Conservation (phyloP, 805 yeast genomes). For the Metschnikowia peoriensis region DNA sequence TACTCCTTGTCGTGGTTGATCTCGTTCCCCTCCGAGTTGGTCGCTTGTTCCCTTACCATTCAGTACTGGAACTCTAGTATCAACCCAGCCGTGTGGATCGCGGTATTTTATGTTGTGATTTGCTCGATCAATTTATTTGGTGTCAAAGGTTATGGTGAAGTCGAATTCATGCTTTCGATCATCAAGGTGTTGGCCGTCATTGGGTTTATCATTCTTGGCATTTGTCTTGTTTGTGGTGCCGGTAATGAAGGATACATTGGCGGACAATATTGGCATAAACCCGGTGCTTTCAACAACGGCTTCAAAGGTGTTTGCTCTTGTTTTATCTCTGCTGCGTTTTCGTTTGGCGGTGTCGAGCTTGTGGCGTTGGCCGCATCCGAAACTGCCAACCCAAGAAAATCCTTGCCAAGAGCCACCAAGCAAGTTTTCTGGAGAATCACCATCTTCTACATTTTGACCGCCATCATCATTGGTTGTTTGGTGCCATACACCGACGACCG, state of each 20-base stretch:
- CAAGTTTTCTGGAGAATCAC: constrained; percentile 56
- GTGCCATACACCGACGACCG: constrained; percentile 46
- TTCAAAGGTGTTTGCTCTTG: constrained; percentile 55
- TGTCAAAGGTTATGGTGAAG: constrained; percentile 31
- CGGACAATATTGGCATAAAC: constrained; percentile 48
- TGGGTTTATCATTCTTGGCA: constrained; percentile 26
- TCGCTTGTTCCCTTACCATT: constrained; percentile 37
- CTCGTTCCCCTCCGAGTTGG: constrained; percentile 30
- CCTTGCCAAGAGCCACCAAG: constrained; percentile 56
- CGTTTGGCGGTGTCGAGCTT: constrained; percentile 62
- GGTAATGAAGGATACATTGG: constrained; percentile 50
- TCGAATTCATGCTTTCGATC: constrained; percentile 25
- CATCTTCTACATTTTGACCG: constrained; percentile 48
- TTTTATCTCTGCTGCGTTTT: constrained; percentile 56
- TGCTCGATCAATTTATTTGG: constrained; percentile 37
- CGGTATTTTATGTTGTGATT: constrained; percentile 33
- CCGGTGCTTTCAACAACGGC: constrained; percentile 54
- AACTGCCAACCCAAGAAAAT: constrained; percentile 51
- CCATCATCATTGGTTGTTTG: constrained; percentile 48
- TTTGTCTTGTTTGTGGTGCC: constrained; percentile 44
- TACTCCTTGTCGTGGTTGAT: constrained; percentile 32
- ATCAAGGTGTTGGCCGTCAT: constrained; percentile 27
- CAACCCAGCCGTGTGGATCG: constrained; percentile 39
- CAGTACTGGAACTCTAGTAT: constrained; percentile 33
- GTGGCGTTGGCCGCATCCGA: constrained; percentile 61